These are phyloP conservation scores for Diaporthe vexans DNA, from an alignment of 2,329 filamentous ascomycete species.

Conservation along the genomic window DNA sequence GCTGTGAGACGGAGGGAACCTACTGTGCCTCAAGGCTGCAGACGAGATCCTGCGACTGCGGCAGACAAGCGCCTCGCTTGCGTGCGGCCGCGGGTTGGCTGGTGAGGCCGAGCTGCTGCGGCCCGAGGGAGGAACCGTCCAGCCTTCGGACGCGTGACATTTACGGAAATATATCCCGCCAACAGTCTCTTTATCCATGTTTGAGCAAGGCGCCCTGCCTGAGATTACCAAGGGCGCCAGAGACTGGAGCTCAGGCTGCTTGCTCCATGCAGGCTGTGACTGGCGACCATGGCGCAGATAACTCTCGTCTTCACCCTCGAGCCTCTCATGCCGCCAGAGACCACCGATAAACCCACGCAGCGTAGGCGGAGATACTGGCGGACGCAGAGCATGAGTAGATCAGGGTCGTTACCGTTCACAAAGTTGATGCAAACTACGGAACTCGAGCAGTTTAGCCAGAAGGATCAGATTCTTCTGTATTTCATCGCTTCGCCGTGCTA, in stretches of 20 bases:
- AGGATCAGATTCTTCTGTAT: constrained; percentile 5
- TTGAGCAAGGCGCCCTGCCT: constrained; percentile 4
- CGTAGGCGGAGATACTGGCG: not conserved
- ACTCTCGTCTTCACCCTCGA: not conserved
- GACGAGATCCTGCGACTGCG: not conserved
- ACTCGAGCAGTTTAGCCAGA: not conserved
- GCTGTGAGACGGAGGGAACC: constrained; percentile 1
- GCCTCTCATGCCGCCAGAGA: not conserved
- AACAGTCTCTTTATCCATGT: not conserved
- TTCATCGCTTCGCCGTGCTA: constrained; percentile 27
- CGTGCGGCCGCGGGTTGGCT: not conserved
- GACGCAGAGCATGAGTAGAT: not conserved
- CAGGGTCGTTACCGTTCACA: not conserved
- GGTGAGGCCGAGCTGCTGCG: constrained; percentile 10
- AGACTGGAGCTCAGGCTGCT: not conserved
- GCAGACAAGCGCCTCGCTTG: not conserved
- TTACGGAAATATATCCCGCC: not conserved
- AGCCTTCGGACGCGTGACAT: not conserved
- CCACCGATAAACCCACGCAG: not conserved
- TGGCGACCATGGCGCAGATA: not conserved
- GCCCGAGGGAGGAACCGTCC: not conserved
- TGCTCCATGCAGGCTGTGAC: not conserved
- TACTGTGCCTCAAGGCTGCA: not conserved
- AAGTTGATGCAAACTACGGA: not conserved
- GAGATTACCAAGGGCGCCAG: not conserved